A percentile compares a stretch with the other conserved stretches of the same genome.
phyloP scores from a whole-genome alignment of 1,139 yeast genomes.

The Sporopachydermia cereana region DNA sequence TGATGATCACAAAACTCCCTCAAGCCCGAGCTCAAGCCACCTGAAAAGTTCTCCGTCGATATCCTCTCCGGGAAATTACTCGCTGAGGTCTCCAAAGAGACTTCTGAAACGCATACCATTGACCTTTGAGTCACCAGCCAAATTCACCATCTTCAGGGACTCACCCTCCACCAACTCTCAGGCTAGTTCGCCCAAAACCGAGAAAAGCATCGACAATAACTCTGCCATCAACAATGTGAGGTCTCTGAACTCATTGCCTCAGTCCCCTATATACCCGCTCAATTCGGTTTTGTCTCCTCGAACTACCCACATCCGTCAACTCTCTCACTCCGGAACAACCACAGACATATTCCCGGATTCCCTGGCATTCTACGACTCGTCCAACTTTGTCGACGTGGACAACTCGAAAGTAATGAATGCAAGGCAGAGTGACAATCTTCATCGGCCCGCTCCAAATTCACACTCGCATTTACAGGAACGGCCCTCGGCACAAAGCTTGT shows the following conservation, averaged over 20 bases:
- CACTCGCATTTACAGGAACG: not conserved
- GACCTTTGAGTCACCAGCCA: not conserved
- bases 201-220: not conserved
- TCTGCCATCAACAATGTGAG: not conserved
- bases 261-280: not conserved
- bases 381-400: constrained; percentile 2
- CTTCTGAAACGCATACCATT: not conserved
- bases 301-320: not conserved
- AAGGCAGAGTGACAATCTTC: not conserved
- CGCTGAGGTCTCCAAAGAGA: not conserved
- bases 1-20: not conserved
- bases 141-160: not conserved
- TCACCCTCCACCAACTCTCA: not conserved
- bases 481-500: not conserved
- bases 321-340: not conserved
- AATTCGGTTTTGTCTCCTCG: not conserved
- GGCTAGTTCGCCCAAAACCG: not conserved
- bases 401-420: not conserved
- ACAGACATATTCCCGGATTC: constrained; percentile 1
- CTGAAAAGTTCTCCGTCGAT: not conserved
- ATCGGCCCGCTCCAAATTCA: not conserved
- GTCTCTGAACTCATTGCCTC: not conserved
- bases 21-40: not conserved
- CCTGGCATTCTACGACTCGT: constrained; percentile 1
- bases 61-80: not conserved